Base-by-base conservation (phyloP, 768 basidiomycete species). In the Dacryopinax spathularia region DNA sequence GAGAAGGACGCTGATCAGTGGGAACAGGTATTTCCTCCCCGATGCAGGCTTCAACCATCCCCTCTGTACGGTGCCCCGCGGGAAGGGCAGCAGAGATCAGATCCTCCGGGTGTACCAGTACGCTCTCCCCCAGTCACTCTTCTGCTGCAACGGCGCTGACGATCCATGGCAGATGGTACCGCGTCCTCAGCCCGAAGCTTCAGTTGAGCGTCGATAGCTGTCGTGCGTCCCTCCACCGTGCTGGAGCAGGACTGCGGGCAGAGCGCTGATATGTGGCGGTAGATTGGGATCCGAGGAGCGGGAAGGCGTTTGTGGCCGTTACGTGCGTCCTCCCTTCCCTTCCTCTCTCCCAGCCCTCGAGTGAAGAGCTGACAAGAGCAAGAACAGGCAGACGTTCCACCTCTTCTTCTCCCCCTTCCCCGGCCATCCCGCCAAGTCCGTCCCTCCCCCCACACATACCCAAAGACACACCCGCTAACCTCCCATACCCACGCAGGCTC, bases 21-120 rank as follows among this genome's bases (percentile, higher is more conserved):
- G n/a, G n/a, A n/a, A 60, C 61, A 79, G 75, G 56, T 85, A 83
- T 68, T 44, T 82, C 72, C 75, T 78, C 3, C 71, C 74, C 2
- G 79, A 87, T 65, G 83, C 82, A 27, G 77, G 74, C 1, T 83
- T 87, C 70, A 77, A 76, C 37, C 84, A 87, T 70, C 83, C 85
- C 0, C 63, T 86, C 29, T 85, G 79, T 74, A 70, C 73, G 39
- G 79, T 86, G 15, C 62, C 69, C 1, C 72, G 79, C 2, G 77
- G 70, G 0, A 76, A 79, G n/a, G 76, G 77, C 62, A 84, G 84
- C 16, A 77, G 84, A 61, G 79, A 82, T 18, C 72, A 74, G 20
- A 74, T 87, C 29, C 74, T 86, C 2, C 82, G 77, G 10, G 77
- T 86, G 33, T 85, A 82, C 69, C 82, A 84, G 80, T 82, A 64